Evolutionary conservation across 192 early-diverging fungal species (phyloP).

Genomic region (Coemansia sp.): DNA sequence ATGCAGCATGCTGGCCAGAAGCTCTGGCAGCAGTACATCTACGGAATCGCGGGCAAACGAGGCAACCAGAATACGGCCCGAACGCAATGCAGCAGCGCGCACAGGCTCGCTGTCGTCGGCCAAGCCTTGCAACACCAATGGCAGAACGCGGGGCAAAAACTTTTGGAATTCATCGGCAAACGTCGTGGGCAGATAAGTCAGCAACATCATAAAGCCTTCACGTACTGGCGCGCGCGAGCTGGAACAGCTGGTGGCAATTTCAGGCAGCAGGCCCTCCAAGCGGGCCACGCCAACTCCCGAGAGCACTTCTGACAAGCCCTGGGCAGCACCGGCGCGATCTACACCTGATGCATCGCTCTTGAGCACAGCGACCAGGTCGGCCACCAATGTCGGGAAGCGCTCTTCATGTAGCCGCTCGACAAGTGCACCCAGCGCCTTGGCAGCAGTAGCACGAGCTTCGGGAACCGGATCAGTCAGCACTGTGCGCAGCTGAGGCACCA

Average conservation of each 20-base stretch:
- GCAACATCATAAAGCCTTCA: slow-evolving; percentile 94
- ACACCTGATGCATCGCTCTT: slow-evolving; percentile 88
- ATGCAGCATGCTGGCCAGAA: slow-evolving; percentile 86
- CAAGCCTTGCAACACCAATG: slow-evolving; percentile 84
- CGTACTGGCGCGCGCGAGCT: slow-evolving; percentile 77
- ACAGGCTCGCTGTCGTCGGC: slow-evolving; percentile 96
- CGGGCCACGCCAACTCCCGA: slow-evolving; percentile 82
- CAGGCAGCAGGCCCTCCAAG: slow-evolving; percentile 85
- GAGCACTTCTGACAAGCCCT: slow-evolving; percentile 92
- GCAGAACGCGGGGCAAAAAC: slow-evolving; percentile 84
- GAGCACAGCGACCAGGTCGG: slow-evolving; percentile 81
- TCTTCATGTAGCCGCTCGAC: slow-evolving; percentile 89
- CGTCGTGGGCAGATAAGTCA: slow-evolving; percentile 94
- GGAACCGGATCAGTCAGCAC: slow-evolving; percentile 96
- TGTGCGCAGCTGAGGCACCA: slow-evolving; percentile 86
- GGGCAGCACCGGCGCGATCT: slow-evolving; percentile 94
- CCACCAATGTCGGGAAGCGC: slow-evolving; percentile 89
- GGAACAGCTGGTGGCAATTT: slow-evolving; percentile 77
- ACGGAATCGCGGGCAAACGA: slow-evolving; percentile 87
- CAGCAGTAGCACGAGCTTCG: slow-evolving; percentile 88
- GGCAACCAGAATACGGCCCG: slow-evolving; percentile 88
- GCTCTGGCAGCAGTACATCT: slow-evolving; percentile 85
- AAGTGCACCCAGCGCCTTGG: slow-evolving; percentile 89
- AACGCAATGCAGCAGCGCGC: slow-evolving; percentile 86
- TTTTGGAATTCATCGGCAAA: slow-evolving; percentile 89